Base-by-base conservation (phyloP, 257 asterid genomes). In the Nemophila menziesii region DNA sequence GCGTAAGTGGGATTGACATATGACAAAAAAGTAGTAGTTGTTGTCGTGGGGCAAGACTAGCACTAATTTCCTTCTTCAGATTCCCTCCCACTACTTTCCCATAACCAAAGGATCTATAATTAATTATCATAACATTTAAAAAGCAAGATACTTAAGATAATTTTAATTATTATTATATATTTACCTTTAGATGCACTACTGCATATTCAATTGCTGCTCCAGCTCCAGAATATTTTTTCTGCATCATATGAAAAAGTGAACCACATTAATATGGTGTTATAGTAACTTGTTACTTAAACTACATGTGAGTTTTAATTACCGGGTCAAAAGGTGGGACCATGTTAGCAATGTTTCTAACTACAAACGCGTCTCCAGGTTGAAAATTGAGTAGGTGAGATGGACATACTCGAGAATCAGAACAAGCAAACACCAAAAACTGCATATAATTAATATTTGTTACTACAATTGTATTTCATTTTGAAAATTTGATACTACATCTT, bases 171-270 rank as follows among this genome's bases (percentile, higher is more conserved):
- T n/a, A n/a, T n/a, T n/a, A n/a, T n/a, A 22, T 20, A 43, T 15
- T 46, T 44, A 81, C 96, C 96, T 86, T 78, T 5, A 81, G 65
- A 68, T 81, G 78, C 47, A 67, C 14, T 5, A 86, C 84, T 23
- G 96, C 96, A 69, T 86, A 86, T 71, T 86, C 96, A 52, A 86
- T 79, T 36, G 94, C 89, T 39, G 96, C 96, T 50, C 96, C 96
- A 27, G 59, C 60, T 54, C 96, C 94, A 7, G 86, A 72, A 63
- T 72, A 72, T 51, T 76, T 86, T 17, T 55, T 67, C 94, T 86
- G 79, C 65, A 52, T 12, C 57, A 45, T 11, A 29, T 42, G 16
- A 52, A 29, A 41, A 19, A 18, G 10, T 18, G 11, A 22, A 22
- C 12, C 10, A 17, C 13, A 3, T 41, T 41, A 19, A 40, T 10